phyloP scores from a whole-genome alignment of 371 early-diverging fungal genomes.

The Dinochytrium kinnereticum region DNA sequence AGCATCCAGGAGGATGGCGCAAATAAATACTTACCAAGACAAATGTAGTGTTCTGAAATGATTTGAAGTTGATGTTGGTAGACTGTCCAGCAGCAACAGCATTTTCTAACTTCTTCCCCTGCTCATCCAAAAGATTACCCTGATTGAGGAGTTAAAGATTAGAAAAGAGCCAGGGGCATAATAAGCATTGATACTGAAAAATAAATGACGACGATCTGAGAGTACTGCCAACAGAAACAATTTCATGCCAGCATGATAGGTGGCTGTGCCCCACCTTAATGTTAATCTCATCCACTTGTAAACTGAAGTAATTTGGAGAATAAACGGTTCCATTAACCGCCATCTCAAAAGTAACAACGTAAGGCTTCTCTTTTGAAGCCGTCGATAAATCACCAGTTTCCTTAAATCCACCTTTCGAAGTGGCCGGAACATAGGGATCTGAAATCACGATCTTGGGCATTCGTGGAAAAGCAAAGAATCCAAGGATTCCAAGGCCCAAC shows the following conservation, averaged over 20 bases:
- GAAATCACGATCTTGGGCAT: neutral
- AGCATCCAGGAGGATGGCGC: conserved; percentile 1
- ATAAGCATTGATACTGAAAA: too few species aligned
- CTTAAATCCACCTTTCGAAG: neutral
- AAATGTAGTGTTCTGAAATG: conserved; percentile 12
- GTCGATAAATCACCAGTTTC: neutral
- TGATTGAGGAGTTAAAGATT: too few species aligned
- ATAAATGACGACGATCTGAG: too few species aligned
- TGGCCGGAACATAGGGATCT: neutral
- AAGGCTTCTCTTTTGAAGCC: neutral
- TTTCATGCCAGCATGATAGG: too few species aligned
- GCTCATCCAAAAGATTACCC: conserved; percentile 8
- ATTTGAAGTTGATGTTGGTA: conserved; percentile 13
- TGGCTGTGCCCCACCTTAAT: neutral
- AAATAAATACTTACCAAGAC: conserved; percentile 4
- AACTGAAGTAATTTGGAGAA: conserved; percentile 8
- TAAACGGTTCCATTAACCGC: neutral
- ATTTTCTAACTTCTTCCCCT: neutral
- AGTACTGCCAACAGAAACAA: too few species aligned
- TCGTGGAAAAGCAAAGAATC: neutral
- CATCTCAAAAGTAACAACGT: neutral
- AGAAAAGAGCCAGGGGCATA: too few species aligned
- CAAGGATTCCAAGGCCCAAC: neutral
- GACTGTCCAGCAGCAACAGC: conserved; percentile 7
- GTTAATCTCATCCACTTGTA: conserved; percentile 16